phyloP scores from a whole-genome alignment of 495 filamentous ascomycete species.

The Sabuloglossum arenarium region DNA sequence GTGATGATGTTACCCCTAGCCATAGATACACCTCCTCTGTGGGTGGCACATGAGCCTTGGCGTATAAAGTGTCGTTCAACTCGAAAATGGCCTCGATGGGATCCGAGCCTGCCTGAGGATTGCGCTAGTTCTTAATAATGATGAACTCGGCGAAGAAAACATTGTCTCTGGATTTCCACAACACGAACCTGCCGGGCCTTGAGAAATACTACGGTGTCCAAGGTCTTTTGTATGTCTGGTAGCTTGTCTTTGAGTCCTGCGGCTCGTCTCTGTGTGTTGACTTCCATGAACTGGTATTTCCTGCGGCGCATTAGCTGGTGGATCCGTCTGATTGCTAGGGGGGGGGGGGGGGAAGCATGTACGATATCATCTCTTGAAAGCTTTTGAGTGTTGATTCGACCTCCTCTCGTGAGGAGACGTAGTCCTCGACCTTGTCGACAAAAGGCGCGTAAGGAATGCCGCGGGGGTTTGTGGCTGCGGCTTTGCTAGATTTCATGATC shows the following conservation, averaged over 20 bases:
- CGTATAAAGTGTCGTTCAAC: constrained; percentile 87
- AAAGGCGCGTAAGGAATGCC: constrained; percentile 92
- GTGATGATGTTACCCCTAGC: constrained; percentile 41
- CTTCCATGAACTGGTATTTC: constrained; percentile 99
- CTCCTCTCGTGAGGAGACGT: constrained; percentile 65
- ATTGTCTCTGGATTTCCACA: constrained; percentile 16
- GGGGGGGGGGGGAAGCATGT: constrained; percentile 11
- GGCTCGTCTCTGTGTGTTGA: constrained; percentile 69
- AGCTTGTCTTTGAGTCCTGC: constrained; percentile 80
- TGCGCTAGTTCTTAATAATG: neutral
- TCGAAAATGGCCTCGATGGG: constrained; percentile 84
- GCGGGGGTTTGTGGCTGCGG: constrained; percentile 52
- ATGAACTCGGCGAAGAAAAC: neutral
- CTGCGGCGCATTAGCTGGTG: constrained; percentile 18
- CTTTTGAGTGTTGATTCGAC: constrained; percentile 76
- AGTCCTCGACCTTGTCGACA: constrained; percentile 90
- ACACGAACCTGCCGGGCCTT: constrained; percentile 37
- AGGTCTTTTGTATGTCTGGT: constrained; percentile 91
- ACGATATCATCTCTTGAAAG: constrained; percentile 99
- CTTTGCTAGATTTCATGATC: neutral
- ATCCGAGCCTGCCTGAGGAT: constrained; percentile 22
- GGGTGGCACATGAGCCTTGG: constrained; percentile 59
- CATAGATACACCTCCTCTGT: constrained; percentile 92
- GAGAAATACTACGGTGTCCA: constrained; percentile 79
- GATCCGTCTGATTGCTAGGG: neutral